These are phyloP conservation scores for Fusarium staphyleae DNA, from an alignment of 2,329 filamentous ascomycete species.

Conservation along the genomic window DNA sequence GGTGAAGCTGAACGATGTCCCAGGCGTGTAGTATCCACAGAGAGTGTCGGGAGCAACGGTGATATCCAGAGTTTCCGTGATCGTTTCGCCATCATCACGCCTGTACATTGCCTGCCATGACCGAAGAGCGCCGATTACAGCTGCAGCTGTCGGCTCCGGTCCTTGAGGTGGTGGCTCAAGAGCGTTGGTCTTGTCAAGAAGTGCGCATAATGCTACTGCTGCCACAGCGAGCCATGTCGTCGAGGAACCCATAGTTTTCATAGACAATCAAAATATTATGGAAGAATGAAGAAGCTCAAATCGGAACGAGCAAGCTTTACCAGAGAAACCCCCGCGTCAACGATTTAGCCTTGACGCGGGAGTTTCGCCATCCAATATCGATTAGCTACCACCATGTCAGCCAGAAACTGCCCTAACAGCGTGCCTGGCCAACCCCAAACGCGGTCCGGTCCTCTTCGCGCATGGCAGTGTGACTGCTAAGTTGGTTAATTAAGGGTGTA, in stretches of 20 bases:
- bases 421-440: conserved; percentile 11
- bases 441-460: conserved; percentile 9
- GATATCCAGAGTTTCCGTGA: conserved; percentile 12
- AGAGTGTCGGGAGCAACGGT: conserved; percentile 16
- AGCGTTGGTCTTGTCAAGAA: conserved; percentile 13
- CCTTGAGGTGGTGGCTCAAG: conserved; percentile 17
- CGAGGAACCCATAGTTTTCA: conserved; percentile 11
- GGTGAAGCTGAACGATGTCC: conserved; percentile 12
- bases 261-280: not conserved
- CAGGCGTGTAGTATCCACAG: conserved; percentile 15
- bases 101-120: conserved; percentile 2
- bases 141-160: conserved; percentile 17
- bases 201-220: conserved; percentile 12
- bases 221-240: conserved; percentile 22
- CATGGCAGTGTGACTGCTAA: conserved; percentile 2
- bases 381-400: not conserved
- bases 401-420: conserved; percentile 4
- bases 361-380: not conserved
- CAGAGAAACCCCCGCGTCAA: conserved; percentile 1
- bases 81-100: not conserved
- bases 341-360: conserved; percentile 10
- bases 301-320: not conserved
- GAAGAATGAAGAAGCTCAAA: not conserved
- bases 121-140: conserved; percentile 2
- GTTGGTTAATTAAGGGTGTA: conserved; percentile 7